Evolutionary conservation across 2,329 filamentous ascomycete genomes (phyloP).

Genomic region (Onygena corvina): DNA sequence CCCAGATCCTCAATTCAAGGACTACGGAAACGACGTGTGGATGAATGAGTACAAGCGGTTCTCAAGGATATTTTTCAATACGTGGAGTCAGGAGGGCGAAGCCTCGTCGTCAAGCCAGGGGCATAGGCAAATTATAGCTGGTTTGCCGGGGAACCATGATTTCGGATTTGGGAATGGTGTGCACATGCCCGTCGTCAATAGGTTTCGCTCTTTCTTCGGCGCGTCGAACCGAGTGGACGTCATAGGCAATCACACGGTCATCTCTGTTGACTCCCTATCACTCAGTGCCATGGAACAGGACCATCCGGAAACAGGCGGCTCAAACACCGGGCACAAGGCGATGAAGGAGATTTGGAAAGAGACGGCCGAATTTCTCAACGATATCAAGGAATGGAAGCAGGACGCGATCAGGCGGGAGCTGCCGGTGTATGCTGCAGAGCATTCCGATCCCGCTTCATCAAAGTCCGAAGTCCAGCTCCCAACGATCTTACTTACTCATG

Average conservation of each 20-base stretch:
- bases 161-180: constrained; percentile 80
- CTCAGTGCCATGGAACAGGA: constrained; percentile 60
- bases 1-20: constrained; percentile 56
- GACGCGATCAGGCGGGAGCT: constrained; percentile 60
- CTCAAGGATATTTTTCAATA: constrained; percentile 66
- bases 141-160: constrained; percentile 89
- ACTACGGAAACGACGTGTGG: constrained; percentile 77
- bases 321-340: constrained; percentile 36
- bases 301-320: constrained; percentile 37
- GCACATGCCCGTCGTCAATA: constrained; percentile 63
- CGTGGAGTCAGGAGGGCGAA: constrained; percentile 49
- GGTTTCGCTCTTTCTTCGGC: constrained; percentile 82
- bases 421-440: constrained; percentile 49
- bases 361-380: constrained; percentile 61
- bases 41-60: constrained; percentile 76
- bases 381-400: constrained; percentile 52
- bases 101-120: constrained; percentile 47
- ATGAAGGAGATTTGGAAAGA: constrained; percentile 59
- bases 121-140: constrained; percentile 67
- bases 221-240: constrained; percentile 84
- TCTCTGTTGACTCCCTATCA: constrained; percentile 80
- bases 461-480: constrained; percentile 50
- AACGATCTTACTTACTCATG: constrained; percentile 79
- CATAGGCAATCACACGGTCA: constrained; percentile 87
- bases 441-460: constrained; percentile 43